phyloP scores from a whole-genome alignment of 1,139 yeast genomes.

The Chernovozyma aurita region DNA sequence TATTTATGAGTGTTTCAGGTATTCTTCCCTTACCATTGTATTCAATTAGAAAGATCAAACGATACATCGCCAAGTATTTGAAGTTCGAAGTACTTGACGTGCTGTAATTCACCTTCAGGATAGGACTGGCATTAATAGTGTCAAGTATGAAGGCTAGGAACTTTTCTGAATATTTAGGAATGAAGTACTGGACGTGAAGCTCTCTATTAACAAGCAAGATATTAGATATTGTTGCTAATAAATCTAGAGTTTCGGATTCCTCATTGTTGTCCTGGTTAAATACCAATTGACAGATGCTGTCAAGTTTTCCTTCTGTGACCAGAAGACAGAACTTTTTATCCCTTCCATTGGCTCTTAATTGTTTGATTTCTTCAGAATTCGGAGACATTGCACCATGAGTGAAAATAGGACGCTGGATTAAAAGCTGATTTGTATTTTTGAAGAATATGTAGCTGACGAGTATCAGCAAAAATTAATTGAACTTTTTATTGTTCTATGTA shows the following conservation, averaged over 20 bases:
- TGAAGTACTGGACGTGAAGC: constrained; percentile 18
- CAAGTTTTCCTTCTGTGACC: constrained; percentile 15
- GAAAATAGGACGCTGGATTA: too few species aligned
- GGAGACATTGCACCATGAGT: too few species aligned
- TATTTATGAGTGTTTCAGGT: background rate
- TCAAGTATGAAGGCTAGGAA: background rate
- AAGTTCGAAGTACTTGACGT: too few species aligned
- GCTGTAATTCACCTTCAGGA: too few species aligned
- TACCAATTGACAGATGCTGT: constrained; percentile 14
- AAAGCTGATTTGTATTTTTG: too few species aligned
- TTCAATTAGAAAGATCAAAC: constrained; percentile 24
- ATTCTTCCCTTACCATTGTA: constrained; percentile 15
- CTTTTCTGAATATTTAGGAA: constrained; percentile 16
- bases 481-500: too few species aligned
- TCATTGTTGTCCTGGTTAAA: constrained; percentile 4
- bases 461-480: too few species aligned
- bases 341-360: constrained; percentile 16
- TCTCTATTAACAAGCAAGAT: constrained; percentile 23
- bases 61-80: constrained; percentile 14
- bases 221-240: constrained; percentile 23
- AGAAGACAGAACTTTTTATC: constrained; percentile 15
- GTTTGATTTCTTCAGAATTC: constrained; percentile 2
- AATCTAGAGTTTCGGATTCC: constrained; percentile 14
- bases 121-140: too few species aligned
- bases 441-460: too few species aligned